Base-by-base conservation (phyloP, 2,329 filamentous ascomycete genomes). In the Cladorrhinum sp. region DNA sequence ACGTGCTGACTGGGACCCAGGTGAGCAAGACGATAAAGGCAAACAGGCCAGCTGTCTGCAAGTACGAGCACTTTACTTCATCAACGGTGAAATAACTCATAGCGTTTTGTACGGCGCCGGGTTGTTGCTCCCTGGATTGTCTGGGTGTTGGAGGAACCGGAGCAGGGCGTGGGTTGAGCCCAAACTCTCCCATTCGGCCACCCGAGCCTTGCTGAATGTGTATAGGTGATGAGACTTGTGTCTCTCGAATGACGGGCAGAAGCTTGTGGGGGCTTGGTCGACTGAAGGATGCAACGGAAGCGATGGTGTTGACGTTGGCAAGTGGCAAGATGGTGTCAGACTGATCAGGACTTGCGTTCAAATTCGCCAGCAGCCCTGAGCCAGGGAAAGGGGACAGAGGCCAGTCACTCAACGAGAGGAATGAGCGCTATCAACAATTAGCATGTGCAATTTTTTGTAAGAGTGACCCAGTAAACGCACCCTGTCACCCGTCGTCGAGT, bases 21-120 rank as follows among this genome's bases (percentile, higher is more conserved):
- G 65, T 63, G 10, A 63, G 53, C 3, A 58, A 12, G 3, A 67
- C 58, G 2, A 64, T 59, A 20, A 64, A 4, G 9, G 60, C 58
- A 24, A 62, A 63, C 4, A 65, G 52, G 9, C 59, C 18, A 9
- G 57, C 51, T 1, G 62, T 64, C 10, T 52, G 58, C 3, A 66
- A 60, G 45, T 66, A 63, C 6, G 62, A 57, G n/a, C 62, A 56
- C 49, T 63, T 64, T 3, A 62, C 45, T 1, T 62, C 55, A 29
- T 66, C 64, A 24, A 63, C 48, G 13, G 23, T 45, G 49, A 60
- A 60, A 1, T 56, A 54, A 18, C 51, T 50, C 12, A 59, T 29
- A 2, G 64, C 55, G 3, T 57, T 41, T 22, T 10, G 25, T 1
- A 50, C 4, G 9, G 38, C 16, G 3, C 50, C 12, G 18, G 48